Base-by-base conservation (phyloP, 1,284 basidiomycete genomes). In the Schizopora paradoxa region DNA sequence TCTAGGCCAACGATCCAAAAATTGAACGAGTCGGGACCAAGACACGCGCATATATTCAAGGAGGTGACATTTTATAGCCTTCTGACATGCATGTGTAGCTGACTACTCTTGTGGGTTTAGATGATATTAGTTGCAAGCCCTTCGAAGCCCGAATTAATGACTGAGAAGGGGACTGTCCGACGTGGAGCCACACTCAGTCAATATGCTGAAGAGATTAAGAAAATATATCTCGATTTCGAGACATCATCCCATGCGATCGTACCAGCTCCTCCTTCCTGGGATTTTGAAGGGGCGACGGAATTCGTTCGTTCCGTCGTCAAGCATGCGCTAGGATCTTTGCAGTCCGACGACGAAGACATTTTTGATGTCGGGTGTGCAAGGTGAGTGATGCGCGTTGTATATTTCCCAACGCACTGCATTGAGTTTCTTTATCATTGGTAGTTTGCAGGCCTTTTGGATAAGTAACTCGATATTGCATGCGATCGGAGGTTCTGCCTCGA, bases 361-460 rank as follows among this genome's bases (percentile, higher is more conserved):
- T 73, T 73, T 53, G 59, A 63, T 14, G 53, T 59, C 21, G 69
- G 70, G 5, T 66, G 66, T 44, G 70, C 72, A 50, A 71, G 69
- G 70, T 70, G 39, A 13, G 54, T 7, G 26, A 13, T 11, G 19
- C 18, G 16, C n/a, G 23, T 7, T 14, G 5, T 3, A 37, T 4
- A 13, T 33, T 21, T 41, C 8, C 7, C n/a, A 2, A 26, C 13
- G 14, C 11, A 11, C 22, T 6, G 14, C 16, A 26, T 14, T 37
- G 27, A 5, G 13, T 36, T 29, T 4, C 16, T 16, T 8, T 29
- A n/a, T 8, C 4, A 21, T 22, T 18, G 36, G 34, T 22, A 73
- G 73, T 52, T 48, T 72, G 19, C 67, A 68, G 51, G 72, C 67
- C 2, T 68, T 66, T 0, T 66, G 65, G 56, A 70, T 74, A 21